A percentile compares a stretch with the other conserved stretches of the same genome.
These are phyloP conservation scores for Isoetes engelmannii DNA, from an alignment of 83 land plant genomes.

Conservation along the genomic window DNA sequence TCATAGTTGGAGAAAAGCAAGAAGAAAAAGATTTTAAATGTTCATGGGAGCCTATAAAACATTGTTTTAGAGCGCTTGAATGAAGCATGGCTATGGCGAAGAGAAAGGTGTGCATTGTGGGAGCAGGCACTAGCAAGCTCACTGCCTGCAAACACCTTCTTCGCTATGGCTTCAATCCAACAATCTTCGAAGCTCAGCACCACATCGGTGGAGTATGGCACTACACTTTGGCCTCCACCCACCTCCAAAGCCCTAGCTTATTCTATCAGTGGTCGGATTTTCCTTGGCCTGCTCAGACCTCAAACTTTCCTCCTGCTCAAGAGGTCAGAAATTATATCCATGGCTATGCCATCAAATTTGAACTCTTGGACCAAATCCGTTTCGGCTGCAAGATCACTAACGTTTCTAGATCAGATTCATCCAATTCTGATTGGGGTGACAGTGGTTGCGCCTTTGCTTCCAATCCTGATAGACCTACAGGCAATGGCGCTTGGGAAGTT, in stretches of 20 bases:
- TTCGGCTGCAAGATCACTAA: too few relatives aligned
- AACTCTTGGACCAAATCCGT: constrained; percentile 23
- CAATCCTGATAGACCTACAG: too few relatives aligned
- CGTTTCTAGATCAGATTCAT: too few relatives aligned
- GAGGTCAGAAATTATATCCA: constrained; percentile 48
- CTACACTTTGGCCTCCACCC: constrained; percentile 35
- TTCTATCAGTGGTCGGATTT: constrained; percentile 50
- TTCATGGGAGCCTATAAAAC: too few relatives aligned
- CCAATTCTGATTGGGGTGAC: too few relatives aligned
- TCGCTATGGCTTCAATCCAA: constrained; percentile 35
- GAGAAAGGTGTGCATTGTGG: constrained; percentile 42
- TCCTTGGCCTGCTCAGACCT: constrained; percentile 50
- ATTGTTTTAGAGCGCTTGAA: too few relatives aligned
- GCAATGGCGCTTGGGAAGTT: too few relatives aligned
- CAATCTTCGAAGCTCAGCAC: constrained; percentile 41
- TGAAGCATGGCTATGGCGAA: too few relatives aligned
- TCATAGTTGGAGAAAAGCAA: too few relatives aligned
- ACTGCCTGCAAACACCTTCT: constrained; percentile 43
- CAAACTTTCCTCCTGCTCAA: too few relatives aligned
- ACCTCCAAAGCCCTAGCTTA: constrained; percentile 45
- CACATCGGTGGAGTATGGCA: constrained; percentile 60
- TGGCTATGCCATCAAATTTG: constrained; percentile 47
- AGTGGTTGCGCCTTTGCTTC: too few relatives aligned
- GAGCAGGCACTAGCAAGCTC: constrained; percentile 58
- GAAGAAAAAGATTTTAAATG: too few relatives aligned